Conservation (phyloP, 495 filamentous ascomycete genomes). For the Tuber microsphaerosporum region DNA sequence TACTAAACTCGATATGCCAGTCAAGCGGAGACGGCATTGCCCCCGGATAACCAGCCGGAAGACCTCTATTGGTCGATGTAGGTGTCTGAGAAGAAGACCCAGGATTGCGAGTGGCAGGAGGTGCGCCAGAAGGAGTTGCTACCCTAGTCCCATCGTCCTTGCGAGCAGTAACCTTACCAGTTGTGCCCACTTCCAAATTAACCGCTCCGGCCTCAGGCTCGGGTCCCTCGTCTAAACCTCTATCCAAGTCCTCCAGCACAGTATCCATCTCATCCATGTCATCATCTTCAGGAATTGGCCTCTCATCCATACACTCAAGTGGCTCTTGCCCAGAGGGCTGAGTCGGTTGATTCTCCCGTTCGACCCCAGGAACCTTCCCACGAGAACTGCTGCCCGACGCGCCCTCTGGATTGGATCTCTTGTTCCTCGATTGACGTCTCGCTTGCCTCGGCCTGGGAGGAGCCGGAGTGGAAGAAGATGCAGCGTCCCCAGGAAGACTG, state of each 20-base stretch:
- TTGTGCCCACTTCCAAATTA: conserved; percentile 83
- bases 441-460: conserved; percentile 39
- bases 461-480: conserved; percentile 37
- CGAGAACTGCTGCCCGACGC: conserved; percentile 39
- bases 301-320: conserved; percentile 91
- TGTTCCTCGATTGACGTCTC: conserved; percentile 37
- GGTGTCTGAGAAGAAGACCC: conserved; percentile 46
- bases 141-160: conserved; percentile 92
- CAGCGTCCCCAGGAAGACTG: conserved; percentile 40
- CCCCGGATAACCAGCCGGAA: conserved; percentile 52
- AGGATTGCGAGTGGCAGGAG: conserved; percentile 44
- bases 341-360: conserved; percentile 44
- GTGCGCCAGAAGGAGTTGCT: conserved; percentile 70
- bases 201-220: conserved; percentile 76
- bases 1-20: conserved; percentile 96
- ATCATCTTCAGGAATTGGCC: conserved; percentile 70
- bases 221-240: conserved; percentile 65
- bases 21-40: conserved; percentile 80
- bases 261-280: conserved; percentile 69
- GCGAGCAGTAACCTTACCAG: conserved; percentile 88
- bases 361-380: conserved; percentile 30
- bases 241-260: conserved; percentile 84
- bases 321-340: conserved; percentile 52
- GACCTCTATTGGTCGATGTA: conserved; percentile 43
- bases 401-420: conserved; percentile 23